Evolutionary conservation across 1,139 yeast species (phyloP).

Genomic region (Saccharomycopsis hybrid): DNA sequence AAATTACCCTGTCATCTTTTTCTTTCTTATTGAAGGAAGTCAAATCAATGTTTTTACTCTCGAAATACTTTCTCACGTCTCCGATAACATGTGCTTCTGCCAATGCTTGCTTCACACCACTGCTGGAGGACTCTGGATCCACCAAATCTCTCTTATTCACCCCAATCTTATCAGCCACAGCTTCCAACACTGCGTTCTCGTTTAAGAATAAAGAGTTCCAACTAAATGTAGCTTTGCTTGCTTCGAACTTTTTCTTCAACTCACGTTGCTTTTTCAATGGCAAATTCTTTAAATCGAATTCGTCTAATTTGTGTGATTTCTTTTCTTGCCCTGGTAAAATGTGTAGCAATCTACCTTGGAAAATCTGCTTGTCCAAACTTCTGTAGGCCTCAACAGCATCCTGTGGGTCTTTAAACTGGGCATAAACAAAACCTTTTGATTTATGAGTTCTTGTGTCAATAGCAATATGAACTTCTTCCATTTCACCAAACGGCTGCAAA

Average conservation of each 20-base stretch:
- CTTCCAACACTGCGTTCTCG: slow-evolving; percentile 84
- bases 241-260: slow-evolving; percentile 74
- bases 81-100: slow-evolving; percentile 97
- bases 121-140: slow-evolving; percentile 78
- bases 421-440: slow-evolving; percentile 90
- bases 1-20: slow-evolving; percentile 72
- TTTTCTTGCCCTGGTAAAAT: slow-evolving; percentile 81
- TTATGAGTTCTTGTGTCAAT: slow-evolving; percentile 83
- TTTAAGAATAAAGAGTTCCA: slow-evolving; percentile 95
- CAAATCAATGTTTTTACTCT: slow-evolving; percentile 77
- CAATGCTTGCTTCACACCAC: slow-evolving; percentile 95
- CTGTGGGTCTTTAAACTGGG: slow-evolving; percentile 57
- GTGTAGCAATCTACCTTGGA: slow-evolving; percentile 90
- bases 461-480: slow-evolving; percentile 85
- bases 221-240: slow-evolving; percentile 77
- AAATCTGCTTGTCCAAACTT: slow-evolving; percentile 76
- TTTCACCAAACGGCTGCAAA: slow-evolving; percentile 39
- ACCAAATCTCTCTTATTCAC: slow-evolving; percentile 74
- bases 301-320: slow-evolving; percentile 75
- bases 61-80: slow-evolving; percentile 83
- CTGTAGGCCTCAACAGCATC: slow-evolving; percentile 74
- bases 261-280: slow-evolving; percentile 90
- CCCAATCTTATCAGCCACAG: slow-evolving; percentile 83
- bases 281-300: slow-evolving; percentile 80
- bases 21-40: slow-evolving; percentile 61